Percentiles rank a stretch among this genome's conserved stretches.
Conservation (phyloP, 306 rosid species). For the Macrotyloma uniflorum region DNA sequence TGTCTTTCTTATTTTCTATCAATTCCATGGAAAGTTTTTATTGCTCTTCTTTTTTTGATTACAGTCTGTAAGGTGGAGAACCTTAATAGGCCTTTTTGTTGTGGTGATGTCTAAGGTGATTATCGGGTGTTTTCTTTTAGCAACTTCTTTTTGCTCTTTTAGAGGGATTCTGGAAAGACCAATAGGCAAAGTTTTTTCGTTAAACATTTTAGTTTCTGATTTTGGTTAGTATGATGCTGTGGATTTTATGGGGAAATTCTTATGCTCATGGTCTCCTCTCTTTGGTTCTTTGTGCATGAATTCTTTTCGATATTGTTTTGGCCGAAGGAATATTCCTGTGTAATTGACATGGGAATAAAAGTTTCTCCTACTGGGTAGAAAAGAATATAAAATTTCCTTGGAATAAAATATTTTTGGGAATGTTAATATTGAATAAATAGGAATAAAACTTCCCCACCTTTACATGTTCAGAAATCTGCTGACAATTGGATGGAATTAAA, state of each 20-base stretch:
- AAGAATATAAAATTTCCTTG: not conserved
- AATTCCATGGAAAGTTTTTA: not conserved
- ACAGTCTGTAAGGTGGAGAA: not conserved
- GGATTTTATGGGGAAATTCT: not conserved
- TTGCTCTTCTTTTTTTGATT: not conserved
- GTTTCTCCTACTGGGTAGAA: not conserved
- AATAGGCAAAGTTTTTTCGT: not conserved
- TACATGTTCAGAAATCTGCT: not conserved
- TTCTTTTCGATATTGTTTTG: not conserved
- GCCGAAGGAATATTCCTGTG: not conserved
- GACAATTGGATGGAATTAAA: conserved; percentile 5
- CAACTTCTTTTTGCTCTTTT: conserved; percentile 2
- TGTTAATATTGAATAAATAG: not conserved
- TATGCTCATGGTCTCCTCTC: not conserved
- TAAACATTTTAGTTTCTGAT: not conserved
- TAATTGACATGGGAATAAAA: not conserved
- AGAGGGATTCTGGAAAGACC: not conserved
- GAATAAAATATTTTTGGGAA: not conserved
- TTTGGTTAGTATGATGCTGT: not conserved
- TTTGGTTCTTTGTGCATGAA: not conserved
- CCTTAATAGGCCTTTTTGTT: not conserved
- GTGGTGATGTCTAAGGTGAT: not conserved
- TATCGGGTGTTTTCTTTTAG: not conserved
- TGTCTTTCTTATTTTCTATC: not conserved
- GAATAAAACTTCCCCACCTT: not conserved